Base-by-base conservation (phyloP, 805 yeast species). In the Kockiozyma suomiensis region DNA sequence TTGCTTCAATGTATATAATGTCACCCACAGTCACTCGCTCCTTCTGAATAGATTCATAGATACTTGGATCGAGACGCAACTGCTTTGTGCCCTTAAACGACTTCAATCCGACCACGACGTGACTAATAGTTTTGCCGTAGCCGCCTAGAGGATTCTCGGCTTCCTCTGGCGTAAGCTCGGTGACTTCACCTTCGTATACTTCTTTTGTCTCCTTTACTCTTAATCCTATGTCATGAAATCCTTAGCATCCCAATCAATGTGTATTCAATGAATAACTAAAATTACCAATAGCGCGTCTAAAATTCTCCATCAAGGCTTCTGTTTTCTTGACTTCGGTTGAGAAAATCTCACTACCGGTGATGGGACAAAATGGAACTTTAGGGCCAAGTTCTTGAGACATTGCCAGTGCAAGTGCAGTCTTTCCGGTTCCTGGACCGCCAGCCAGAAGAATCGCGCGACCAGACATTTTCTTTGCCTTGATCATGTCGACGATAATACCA, bases 381-480 rank as follows among this genome's bases (percentile, higher is more conserved):
- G 96, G 94, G 3, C 99, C 99, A 69, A 94, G 80, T 73, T 90
- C 97, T 73, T 94, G 98, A 2, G 97, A 90, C 58, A 94, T 85
- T 1, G 97, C 99, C 69, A 94, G 80, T 0, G 98, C 98, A 70
- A 94, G 81, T 0, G 99, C 99, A 2, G 99, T 94, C 74, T 94
- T 94, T 72, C 99, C 99, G 4, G 98, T 93, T 0, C 98, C 97
- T 8, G 99, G 98, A 4, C 96, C 96, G 54, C 99, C 99, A 0
- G 99, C 98, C 56, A 94, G 80, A 61, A 94, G 76, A 53, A 94
- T 85, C n/a, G 97, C 98, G 71, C 93, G 88, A 30, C 99, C 99
- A 53, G 96, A 87, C 86, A 94, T 88, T 74, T 86, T 90, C 70
- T 90, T 90, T 33, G 89, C 86, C 75, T 91, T 92, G 77, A 94